phyloP scores from a whole-genome alignment of 2,329 filamentous ascomycete genomes.

The Fusarium sp. region DNA sequence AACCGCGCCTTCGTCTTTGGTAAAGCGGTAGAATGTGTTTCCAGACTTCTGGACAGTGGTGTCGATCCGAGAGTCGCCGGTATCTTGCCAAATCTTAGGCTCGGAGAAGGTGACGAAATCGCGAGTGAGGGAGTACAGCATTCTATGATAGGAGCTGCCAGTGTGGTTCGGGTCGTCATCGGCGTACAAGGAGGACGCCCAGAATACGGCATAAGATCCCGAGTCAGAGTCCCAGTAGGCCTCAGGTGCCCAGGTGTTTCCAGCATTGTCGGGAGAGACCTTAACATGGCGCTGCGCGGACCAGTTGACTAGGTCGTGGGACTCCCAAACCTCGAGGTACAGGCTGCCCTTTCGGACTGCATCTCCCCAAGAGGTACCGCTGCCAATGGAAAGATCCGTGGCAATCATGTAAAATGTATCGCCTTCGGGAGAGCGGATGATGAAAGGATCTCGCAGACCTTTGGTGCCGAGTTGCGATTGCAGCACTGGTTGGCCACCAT shows the following conservation, averaged over 20 bases:
- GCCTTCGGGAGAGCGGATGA: constrained; percentile 66
- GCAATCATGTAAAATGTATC: constrained; percentile 68
- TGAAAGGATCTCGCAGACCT: constrained; percentile 67
- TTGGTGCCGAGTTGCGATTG: constrained; percentile 63
- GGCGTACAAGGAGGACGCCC: constrained; percentile 62
- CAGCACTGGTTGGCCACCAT: constrained; percentile 63
- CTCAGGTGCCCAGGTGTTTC: constrained; percentile 70
- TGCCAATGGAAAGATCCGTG: constrained; percentile 69
- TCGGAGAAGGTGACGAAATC: constrained; percentile 67
- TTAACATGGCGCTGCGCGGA: constrained; percentile 65
- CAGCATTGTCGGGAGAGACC: constrained; percentile 65
- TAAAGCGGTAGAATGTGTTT: constrained; percentile 66
- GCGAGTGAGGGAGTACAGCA: constrained; percentile 66
- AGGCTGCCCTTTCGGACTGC: constrained; percentile 63
- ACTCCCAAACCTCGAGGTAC: constrained; percentile 70
- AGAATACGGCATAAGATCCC: constrained; percentile 63
- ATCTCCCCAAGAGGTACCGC: constrained; percentile 67
- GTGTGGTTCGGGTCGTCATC: constrained; percentile 59
- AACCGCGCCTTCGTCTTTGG: constrained; percentile 67
- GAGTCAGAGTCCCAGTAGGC: constrained; percentile 64
- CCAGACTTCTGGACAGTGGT: constrained; percentile 64
- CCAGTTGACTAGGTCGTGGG: constrained; percentile 66
- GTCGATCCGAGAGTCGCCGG: constrained; percentile 66
- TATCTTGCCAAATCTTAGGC: constrained; percentile 67
- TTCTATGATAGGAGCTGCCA: constrained; percentile 64